Percentiles rank a stretch among this genome's conserved stretches.
phyloP scores from a whole-genome alignment of 1,284 basidiomycete species.

The Pascua sp. region DNA sequence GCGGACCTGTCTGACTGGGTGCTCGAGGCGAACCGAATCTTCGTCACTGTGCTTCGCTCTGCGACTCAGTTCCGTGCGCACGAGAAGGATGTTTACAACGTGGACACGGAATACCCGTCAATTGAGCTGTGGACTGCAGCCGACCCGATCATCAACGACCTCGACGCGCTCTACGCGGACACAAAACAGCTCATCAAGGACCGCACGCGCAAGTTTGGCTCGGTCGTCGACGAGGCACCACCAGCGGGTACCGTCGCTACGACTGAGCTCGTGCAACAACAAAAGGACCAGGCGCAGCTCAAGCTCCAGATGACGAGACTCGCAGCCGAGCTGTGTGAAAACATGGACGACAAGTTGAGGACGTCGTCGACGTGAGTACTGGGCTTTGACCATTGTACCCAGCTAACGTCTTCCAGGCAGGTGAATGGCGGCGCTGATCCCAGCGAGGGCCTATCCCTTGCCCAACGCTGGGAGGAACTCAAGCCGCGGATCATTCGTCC shows the following conservation, averaged over 20 bases:
- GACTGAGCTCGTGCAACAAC: conserved; percentile 15
- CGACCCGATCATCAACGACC: conserved; percentile 63
- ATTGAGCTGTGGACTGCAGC: conserved; percentile 82
- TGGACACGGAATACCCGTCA: conserved; percentile 56
- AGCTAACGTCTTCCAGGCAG: conserved; percentile 22
- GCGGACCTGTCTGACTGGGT: conserved; percentile 54
- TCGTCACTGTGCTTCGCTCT: conserved; percentile 65
- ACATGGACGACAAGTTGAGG: conserved; percentile 67
- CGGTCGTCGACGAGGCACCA: conserved; percentile 45
- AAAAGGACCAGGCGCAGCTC: conserved; percentile 31
- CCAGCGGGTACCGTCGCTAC: conserved; percentile 10
- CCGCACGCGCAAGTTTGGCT: conserved; percentile 53
- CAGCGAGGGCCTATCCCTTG: conserved; percentile 35
- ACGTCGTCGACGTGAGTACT: conserved; percentile 62
- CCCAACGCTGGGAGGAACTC: conserved; percentile 37
- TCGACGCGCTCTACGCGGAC: conserved; percentile 68
- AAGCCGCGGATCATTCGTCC: conserved; percentile 44
- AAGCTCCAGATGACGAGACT: conserved; percentile 69
- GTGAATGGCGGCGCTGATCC: conserved; percentile 24
- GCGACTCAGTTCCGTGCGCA: conserved; percentile 70
- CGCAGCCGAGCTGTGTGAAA: conserved; percentile 65
- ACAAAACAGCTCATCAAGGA: conserved; percentile 57
- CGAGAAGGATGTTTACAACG: conserved; percentile 69
- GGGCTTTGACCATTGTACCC: too few species aligned
- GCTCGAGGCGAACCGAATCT: conserved; percentile 68